These are phyloP conservation scores for Pseudonectria buxi DNA, from an alignment of 2,329 filamentous ascomycete species.

Conservation along the genomic window DNA sequence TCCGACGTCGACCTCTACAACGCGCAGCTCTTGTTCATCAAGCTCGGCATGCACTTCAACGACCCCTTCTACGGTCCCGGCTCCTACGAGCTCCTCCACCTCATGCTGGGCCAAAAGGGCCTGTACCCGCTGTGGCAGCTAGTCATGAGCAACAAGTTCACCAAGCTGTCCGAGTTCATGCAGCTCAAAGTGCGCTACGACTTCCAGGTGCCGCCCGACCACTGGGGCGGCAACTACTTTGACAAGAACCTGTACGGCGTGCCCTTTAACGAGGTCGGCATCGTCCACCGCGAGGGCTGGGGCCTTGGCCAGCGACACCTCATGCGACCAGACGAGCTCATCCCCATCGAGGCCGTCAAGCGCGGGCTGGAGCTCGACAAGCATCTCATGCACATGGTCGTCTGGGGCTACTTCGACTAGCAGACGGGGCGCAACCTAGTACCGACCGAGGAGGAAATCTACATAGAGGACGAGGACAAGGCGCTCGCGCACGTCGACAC, in stretches of 20 bases:
- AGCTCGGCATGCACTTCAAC: conserved; percentile 64
- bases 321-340: conserved; percentile 49
- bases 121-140: conserved; percentile 53
- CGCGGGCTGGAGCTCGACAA: conserved; percentile 47
- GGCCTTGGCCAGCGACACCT: conserved; percentile 41
- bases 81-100: conserved; percentile 42
- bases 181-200: conserved; percentile 53
- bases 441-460: conserved; percentile 43
- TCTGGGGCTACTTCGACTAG: conserved; percentile 57
- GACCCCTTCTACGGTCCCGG: conserved; percentile 53
- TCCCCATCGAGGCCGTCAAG: conserved; percentile 48
- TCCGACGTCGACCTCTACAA: conserved; percentile 53
- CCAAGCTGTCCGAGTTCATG: conserved; percentile 44
- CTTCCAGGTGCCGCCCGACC: conserved; percentile 33
- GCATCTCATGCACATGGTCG: conserved; percentile 49
- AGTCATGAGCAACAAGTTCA: conserved; percentile 50
- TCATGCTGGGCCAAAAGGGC: conserved; percentile 53
- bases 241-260: conserved; percentile 42
- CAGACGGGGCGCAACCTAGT: conserved; percentile 43
- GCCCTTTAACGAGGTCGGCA: conserved; percentile 44
- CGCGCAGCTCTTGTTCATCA: conserved; percentile 60
- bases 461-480: conserved; percentile 42
- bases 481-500: conserved; percentile 27
- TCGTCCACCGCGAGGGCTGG: conserved; percentile 50
- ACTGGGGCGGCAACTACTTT: conserved; percentile 13